phyloP scores from a whole-genome alignment of 495 filamentous ascomycete genomes.

The Penicillium verhagenii region DNA sequence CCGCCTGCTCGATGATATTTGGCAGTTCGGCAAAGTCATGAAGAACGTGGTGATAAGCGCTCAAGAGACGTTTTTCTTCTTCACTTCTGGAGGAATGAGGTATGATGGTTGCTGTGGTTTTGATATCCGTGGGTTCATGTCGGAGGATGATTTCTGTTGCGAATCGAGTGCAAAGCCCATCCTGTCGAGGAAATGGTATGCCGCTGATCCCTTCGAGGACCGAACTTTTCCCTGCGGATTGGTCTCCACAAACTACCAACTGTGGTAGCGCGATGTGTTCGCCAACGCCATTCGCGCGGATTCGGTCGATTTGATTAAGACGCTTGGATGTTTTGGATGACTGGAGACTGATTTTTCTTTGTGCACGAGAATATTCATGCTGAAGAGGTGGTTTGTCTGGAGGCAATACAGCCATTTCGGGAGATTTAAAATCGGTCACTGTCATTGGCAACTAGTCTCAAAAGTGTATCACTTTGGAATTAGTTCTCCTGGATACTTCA shows the following conservation, averaged over 20 bases:
- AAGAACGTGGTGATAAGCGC: conserved; percentile 13
- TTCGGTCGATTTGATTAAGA: conserved; percentile 22
- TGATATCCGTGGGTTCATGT: conserved; percentile 7
- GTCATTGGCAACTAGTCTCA: no score
- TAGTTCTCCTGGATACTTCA: no score
- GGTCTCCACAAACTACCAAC: conserved; percentile 64
- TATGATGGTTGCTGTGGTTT: conserved; percentile 15
- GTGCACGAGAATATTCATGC: no score
- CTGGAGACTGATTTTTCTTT: no score
- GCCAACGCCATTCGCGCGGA: conserved; percentile 55
- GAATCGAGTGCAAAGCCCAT: conserved; percentile 38
- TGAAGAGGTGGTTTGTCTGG: no score
- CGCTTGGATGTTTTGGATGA: conserved; percentile 14
- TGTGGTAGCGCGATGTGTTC: conserved; percentile 60
- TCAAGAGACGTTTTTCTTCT: conserved; percentile 16
- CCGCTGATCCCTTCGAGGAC: conserved; percentile 45
- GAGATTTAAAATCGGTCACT: no score
- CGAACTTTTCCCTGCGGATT: conserved; percentile 47
- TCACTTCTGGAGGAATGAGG: conserved; percentile 9
- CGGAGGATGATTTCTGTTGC: conserved; percentile 33
- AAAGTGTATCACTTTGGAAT: no score
- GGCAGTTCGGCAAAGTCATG: conserved; percentile 37
- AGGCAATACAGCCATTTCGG: no score
- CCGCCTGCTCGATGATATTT: conserved; percentile 40
- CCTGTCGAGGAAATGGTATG: conserved; percentile 37